phyloP scores from a whole-genome alignment of 148 eudicot species.

The Rhododendron vialii region DNA sequence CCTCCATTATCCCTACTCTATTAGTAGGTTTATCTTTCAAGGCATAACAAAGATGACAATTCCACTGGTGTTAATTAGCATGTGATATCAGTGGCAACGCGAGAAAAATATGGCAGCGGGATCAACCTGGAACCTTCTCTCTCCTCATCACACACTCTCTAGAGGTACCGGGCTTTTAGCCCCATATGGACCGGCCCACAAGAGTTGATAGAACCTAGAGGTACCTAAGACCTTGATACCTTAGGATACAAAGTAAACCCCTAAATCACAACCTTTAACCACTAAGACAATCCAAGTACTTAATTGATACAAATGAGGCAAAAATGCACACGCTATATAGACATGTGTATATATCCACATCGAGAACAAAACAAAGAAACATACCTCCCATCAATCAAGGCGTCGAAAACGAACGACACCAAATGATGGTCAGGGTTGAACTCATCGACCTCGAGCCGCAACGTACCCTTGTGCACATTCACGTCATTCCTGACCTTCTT shows the following conservation, averaged over 20 bases:
- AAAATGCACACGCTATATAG: too few relatives aligned
- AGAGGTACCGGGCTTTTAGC: neutral
- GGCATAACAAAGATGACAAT: neutral
- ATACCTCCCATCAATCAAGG: conserved; percentile 74
- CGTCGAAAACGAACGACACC: conserved; percentile 76
- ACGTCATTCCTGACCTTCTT: conserved; percentile 79
- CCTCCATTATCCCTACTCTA: neutral
- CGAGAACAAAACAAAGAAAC: neutral
- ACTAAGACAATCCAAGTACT: neutral
- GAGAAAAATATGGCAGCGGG: neutral
- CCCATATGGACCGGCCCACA: neutral
- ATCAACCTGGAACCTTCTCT: neutral
- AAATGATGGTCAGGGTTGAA: conserved; percentile 41
- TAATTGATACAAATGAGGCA: neutral
- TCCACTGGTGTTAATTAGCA: neutral
- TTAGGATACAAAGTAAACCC: neutral
- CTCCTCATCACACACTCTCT: neutral
- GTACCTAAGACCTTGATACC: neutral
- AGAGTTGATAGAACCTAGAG: neutral
- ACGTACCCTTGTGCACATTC: conserved; percentile 69
- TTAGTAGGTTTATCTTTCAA: neutral
- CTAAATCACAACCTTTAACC: neutral
- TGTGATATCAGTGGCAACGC: neutral
- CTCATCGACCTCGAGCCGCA: conserved; percentile 53
- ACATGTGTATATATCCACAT: neutral